These are phyloP conservation scores for Coniochaeta sp. DNA, from an alignment of 2,329 filamentous ascomycete genomes.

Conservation along the genomic window DNA sequence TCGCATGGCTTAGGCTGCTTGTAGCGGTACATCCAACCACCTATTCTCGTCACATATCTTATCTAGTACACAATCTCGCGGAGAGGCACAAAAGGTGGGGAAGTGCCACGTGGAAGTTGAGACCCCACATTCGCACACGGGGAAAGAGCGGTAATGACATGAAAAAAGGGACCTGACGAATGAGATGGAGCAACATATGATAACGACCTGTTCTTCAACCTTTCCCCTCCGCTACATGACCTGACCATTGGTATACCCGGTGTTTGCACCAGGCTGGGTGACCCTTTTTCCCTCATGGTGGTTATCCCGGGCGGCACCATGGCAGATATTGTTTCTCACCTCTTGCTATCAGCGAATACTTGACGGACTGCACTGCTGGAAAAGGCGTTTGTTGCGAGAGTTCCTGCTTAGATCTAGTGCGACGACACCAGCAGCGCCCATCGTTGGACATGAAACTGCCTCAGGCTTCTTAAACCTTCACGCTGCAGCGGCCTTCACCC, in stretches of 20 bases:
- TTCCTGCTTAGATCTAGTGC: neutral
- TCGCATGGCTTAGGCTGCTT: neutral
- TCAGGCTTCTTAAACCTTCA: neutral
- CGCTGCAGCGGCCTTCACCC: neutral
- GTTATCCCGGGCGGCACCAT: too few relatives aligned
- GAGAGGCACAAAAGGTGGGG: neutral
- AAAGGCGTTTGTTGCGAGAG: too few relatives aligned
- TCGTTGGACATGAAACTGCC: neutral
- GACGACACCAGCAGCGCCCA: neutral
- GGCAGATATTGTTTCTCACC: too few relatives aligned
- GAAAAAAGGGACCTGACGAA: too few relatives aligned
- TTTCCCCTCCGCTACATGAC: too few relatives aligned
- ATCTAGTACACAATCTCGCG: neutral
- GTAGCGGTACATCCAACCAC: neutral
- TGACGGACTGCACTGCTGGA: too few relatives aligned
- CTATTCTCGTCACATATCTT: neutral
- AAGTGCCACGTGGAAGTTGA: neutral
- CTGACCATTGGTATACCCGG: too few relatives aligned
- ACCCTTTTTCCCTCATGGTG: too few relatives aligned
- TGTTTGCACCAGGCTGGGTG: too few relatives aligned
- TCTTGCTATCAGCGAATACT: too few relatives aligned
- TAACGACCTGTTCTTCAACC: too few relatives aligned
- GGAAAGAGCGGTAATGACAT: neutral
- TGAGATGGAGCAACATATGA: too few relatives aligned
- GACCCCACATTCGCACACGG: neutral